Evolutionary conservation across 306 rosid genomes (phyloP), one percentile per base, ranked within the genome.

Genomic region (Cicer yamashitae): DNA sequence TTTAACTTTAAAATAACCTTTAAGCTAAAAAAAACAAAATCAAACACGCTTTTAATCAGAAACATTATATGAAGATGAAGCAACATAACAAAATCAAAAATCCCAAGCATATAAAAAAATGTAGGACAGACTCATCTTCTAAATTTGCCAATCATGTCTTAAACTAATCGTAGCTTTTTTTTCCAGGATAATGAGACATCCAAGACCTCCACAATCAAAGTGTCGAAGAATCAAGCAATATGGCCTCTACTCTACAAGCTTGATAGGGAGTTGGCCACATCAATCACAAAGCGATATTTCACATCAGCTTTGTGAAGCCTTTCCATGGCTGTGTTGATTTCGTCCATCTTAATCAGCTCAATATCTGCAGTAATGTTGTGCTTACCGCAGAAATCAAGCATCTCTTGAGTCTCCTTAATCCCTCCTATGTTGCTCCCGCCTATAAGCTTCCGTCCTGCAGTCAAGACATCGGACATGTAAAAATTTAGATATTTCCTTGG

Each of bases 371-470:
- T 46, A 53, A 94, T 87, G 61, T 85, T 82, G 85, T 91, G 96
- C 65, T 90, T 82, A 41, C 74, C 97, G 52, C 94, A 88, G 65
- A 94, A 94, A 63, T 94, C 91, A 12, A 94, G 91, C 98, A 94
- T 94, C 77, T 94, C 98, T 53, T 94, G 98, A 9, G 98, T 94
- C 89, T 94, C 98, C 75, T 94, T 87, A 17, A 91, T 10, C 66
- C 97, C 97, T 76, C 98, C 98, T 1, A 94, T 7, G 89, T 88
- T 88, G 83, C 96, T 91, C 47, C 98, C 98, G 15, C 97, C 98
- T 15, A 94, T 78, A 63, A 94, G 91, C 85, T 85, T 94, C 70
- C 97, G 64, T 64, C 87, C 98, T 91, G 87, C 48, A 71, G 2
- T 38, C 37, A 37, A 57, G 4, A 46, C 78, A 73, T n/a, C 45